Evolutionary conservation across 2,329 filamentous ascomycete genomes (phyloP).

Genomic region (Mycosphaerella sp.): DNA sequence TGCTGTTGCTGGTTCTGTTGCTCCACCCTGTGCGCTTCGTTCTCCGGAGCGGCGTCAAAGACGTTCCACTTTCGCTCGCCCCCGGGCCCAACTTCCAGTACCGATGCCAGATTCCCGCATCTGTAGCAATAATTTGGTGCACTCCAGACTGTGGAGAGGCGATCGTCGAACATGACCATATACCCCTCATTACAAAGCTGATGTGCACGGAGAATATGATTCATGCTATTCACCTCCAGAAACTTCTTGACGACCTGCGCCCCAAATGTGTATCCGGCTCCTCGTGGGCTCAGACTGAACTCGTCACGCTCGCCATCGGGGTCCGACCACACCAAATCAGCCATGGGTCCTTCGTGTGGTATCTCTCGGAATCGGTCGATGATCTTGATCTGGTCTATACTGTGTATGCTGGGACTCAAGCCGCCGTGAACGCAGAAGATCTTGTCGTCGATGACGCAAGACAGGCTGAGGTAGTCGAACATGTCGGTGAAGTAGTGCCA

Average conservation of each 20-base stretch:
- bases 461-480: conserved; percentile 97
- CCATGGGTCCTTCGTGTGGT: conserved; percentile 97
- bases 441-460: conserved; percentile 96
- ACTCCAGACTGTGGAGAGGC: conserved; percentile 94
- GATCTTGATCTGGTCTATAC: conserved; percentile 98
- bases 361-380: conserved; percentile 99
- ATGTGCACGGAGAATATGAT: conserved; percentile 93
- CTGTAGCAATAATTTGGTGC: conserved; percentile 68
- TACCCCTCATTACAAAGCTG: conserved; percentile 98
- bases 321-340: conserved; percentile 98
- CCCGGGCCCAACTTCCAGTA: conserved; percentile 88
- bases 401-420: conserved; percentile 69
- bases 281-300: conserved; percentile 87
- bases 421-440: conserved; percentile 98
- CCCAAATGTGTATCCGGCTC: conserved; percentile 95
- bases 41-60: conserved; percentile 93
- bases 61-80: conserved; percentile 97
- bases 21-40: conserved; percentile 78
- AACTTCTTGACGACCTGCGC: conserved; percentile 99
- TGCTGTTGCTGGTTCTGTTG: conserved; percentile 54
- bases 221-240: conserved; percentile 94
- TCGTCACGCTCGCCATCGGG: conserved; percentile 96
- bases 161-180: conserved; percentile 92
- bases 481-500: conserved; percentile 99
- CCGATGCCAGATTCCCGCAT: conserved; percentile 95